phyloP scores from a whole-genome alignment of 129 eudicot genomes.

The Escallonia herrerae region DNA sequence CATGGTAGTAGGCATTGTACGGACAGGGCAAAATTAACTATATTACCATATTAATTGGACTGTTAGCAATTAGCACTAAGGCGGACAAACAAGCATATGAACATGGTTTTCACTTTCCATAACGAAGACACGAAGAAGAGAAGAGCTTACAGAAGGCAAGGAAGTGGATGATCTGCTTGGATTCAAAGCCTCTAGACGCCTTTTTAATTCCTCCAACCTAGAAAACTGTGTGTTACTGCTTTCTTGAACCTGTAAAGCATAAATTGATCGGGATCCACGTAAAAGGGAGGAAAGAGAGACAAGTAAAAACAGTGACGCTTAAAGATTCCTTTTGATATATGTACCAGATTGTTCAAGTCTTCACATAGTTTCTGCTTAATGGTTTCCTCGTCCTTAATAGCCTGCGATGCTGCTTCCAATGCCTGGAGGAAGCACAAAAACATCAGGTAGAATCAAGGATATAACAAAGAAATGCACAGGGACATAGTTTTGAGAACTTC shows the following conservation, averaged over 20 bases:
- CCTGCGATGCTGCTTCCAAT: conserved; percentile 80
- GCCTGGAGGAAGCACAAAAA: conserved; percentile 37
- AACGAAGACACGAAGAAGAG: conserved; percentile 4
- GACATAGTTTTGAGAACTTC: neutral
- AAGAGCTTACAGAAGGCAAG: conserved; percentile 31
- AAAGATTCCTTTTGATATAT: neutral
- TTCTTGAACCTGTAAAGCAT: conserved; percentile 63
- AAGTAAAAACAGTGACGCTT: neutral
- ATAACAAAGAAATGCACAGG: neutral
- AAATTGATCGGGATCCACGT: conserved; percentile 5
- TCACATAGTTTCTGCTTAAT: conserved; percentile 82
- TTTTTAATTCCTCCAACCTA: conserved; percentile 89
- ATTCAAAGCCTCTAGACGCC: conserved; percentile 86
- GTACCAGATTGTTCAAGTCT: conserved; percentile 78
- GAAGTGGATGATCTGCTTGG: conserved; percentile 64
- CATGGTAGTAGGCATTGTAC: neutral
- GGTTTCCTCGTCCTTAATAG: conserved; percentile 85
- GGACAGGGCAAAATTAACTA: no score
- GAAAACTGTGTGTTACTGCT: conserved; percentile 72
- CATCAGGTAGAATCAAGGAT: conserved; percentile 5
- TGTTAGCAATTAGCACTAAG: neutral
- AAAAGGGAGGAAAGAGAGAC: neutral
- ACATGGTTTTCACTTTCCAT: no score
- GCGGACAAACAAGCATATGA: no score
- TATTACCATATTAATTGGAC: neutral